A percentile compares a stretch with the other conserved stretches of the same genome.
Evolutionary conservation across 2,329 filamentous ascomycete species (phyloP).

Genomic region (Fusarium pseudonygamai): DNA sequence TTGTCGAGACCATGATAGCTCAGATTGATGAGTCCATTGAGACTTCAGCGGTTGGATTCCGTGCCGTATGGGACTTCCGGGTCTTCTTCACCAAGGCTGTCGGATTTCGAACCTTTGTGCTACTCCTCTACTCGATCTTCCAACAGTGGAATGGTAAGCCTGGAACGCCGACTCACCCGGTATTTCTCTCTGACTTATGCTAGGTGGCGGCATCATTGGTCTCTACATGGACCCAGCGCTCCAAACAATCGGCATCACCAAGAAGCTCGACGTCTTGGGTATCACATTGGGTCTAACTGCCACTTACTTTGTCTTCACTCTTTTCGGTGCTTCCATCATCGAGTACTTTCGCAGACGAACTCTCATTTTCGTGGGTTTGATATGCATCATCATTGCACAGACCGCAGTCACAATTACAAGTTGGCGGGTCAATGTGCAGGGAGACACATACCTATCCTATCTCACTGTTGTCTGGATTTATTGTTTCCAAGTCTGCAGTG

Average conservation of each 20-base stretch:
- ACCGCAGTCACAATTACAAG: constrained; percentile 38
- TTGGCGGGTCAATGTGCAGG: constrained; percentile 16
- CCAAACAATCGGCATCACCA: constrained; percentile 24
- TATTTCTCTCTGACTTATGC: background rate
- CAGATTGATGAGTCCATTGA: constrained; percentile 40
- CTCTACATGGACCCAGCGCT: constrained; percentile 35
- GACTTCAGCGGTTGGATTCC: constrained; percentile 15
- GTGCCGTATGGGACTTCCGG: constrained; percentile 33
- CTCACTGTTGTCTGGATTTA: constrained; percentile 38
- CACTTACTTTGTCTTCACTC: constrained; percentile 38
- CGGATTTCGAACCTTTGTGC: constrained; percentile 21
- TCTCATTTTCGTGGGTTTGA: constrained; percentile 32
- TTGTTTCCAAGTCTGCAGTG: constrained; percentile 37
- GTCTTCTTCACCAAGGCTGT: constrained; percentile 35
- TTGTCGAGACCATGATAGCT: constrained; percentile 27
- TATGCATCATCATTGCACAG: constrained; percentile 30
- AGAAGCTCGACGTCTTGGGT: constrained; percentile 28
- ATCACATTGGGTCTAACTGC: constrained; percentile 34
- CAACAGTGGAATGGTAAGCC: constrained; percentile 35
- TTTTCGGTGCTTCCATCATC: constrained; percentile 33
- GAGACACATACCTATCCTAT: background rate
- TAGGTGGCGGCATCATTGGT: constrained; percentile 26
- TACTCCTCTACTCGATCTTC: constrained; percentile 32
- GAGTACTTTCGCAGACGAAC: constrained; percentile 34
- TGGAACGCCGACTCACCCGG: background rate